These are phyloP conservation scores for Saitozyma sp. DNA, from an alignment of 768 basidiomycete genomes.

Conservation along the genomic window DNA sequence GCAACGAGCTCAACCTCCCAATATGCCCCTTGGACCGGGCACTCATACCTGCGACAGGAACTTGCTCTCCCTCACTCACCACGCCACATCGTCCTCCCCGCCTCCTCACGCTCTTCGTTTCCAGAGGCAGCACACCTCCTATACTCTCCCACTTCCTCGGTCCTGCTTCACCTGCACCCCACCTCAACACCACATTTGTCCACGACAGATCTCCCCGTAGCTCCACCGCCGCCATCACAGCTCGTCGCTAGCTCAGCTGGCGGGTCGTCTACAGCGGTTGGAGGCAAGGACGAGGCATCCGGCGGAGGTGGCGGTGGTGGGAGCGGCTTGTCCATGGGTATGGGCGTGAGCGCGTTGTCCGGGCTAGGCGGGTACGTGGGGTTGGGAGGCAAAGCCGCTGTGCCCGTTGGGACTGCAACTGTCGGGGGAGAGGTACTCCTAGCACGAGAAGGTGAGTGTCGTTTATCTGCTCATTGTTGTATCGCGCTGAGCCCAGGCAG, in stretches of 20 bases:
- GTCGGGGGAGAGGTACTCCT: conserved; percentile 42
- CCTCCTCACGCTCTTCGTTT: conserved; percentile 57
- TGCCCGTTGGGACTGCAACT: conserved; percentile 37
- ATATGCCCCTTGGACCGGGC: no score
- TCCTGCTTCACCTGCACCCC: conserved; percentile 38
- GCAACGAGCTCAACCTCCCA: no score
- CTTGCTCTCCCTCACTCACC: conserved; percentile 81
- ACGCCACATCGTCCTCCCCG: conserved; percentile 77
- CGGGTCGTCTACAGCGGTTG: background rate
- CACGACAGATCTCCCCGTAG: conserved; percentile 29
- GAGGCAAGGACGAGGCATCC: conserved; percentile 3
- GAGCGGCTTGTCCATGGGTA: conserved; percentile 24
- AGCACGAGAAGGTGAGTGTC: conserved; percentile 40
- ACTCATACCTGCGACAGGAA: conserved; percentile 63
- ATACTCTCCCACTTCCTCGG: conserved; percentile 53
- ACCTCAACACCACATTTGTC: conserved; percentile 24
- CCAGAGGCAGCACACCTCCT: conserved; percentile 68
- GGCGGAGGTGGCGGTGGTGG: conserved; percentile 4
- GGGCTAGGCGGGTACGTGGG: conserved; percentile 53
- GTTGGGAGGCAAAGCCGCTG: conserved; percentile 36
- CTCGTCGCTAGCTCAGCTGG: background rate
- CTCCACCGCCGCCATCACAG: conserved; percentile 22
- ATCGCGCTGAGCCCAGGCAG: conserved; percentile 9
- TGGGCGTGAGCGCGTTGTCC: conserved; percentile 37
- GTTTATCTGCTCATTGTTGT: background rate